These are phyloP conservation scores for Spergularia azorica DNA, from an alignment of 179 eudicot species.

Conservation along the genomic window DNA sequence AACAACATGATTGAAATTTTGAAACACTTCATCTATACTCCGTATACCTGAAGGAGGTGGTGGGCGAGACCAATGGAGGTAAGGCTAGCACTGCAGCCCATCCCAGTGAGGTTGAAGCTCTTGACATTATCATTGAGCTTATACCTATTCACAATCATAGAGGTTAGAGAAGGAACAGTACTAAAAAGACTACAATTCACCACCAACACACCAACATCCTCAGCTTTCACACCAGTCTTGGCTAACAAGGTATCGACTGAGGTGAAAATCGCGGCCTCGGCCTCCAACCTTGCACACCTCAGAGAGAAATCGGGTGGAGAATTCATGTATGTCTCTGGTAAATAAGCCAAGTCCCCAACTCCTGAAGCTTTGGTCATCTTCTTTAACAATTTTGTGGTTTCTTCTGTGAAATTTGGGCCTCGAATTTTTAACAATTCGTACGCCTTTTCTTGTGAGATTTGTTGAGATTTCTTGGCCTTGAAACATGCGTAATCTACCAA, in stretches of 20 bases:
- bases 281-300: slow-evolving; percentile 31
- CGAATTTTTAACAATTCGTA: neutral
- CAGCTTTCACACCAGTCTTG: slow-evolving; percentile 27
- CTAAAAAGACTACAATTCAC: slow-evolving; percentile 30
- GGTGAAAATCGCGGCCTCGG: slow-evolving; percentile 33
- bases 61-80: slow-evolving; percentile 36
- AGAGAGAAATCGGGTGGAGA: neutral
- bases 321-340: slow-evolving; percentile 5
- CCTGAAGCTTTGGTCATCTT: neutral
- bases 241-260: slow-evolving; percentile 33
- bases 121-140: too few relatives aligned
- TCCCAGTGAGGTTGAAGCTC: too few relatives aligned
- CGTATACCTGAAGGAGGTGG: slow-evolving; percentile 36
- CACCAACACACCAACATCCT: neutral
- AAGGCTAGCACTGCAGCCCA: too few relatives aligned
- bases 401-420: slow-evolving; percentile 2
- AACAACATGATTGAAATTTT: too few relatives aligned
- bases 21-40: too few relatives aligned
- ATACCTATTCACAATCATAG: too few relatives aligned
- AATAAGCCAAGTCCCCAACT: slow-evolving; percentile 14
- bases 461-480: slow-evolving; percentile 18
- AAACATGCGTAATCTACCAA: slow-evolving; percentile 22
- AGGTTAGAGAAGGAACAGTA: neutral
- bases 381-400: neutral
- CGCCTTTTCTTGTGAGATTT: neutral